Base-by-base conservation (phyloP, 2,329 filamentous ascomycete genomes). In the Pseudogymnoascus sp. region DNA sequence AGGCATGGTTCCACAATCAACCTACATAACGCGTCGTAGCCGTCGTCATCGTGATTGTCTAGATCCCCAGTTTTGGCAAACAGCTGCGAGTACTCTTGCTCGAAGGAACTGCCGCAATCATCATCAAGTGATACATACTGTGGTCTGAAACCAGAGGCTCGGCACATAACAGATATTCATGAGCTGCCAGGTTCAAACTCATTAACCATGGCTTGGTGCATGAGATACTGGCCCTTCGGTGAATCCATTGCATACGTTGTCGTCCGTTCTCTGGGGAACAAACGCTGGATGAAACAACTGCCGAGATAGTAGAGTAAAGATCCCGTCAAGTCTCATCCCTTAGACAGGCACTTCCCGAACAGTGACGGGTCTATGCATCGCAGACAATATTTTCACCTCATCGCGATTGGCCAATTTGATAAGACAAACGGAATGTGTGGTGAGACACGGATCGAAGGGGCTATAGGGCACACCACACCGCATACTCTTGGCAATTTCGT, bases 1-100 rank as follows among this genome's bases (percentile, higher is more conserved):
- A 66, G 21, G 61, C 65, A 66, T 63, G 37, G 63, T 44, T 66
- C 61, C 56, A 66, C 63, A 53, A 62, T 66, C 65, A 59, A 63
- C 25, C 46, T 40, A 63, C 59, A 65, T 53, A 66, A 63, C 59
- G 40, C 63, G 44, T 64, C 65, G 59, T 62, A 50, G 44, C 56
- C 65, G 14, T 66, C 65, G 28, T 65, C 65, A 65, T 46, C 63
- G 21, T 44, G 61, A 37, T 59, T 62, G 46, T 65, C 65, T 53
- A 63, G 60, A 34, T 56, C 28, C 25, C 50, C 50, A 42, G 59
- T 37, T 63, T 66, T 62, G 36, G 38, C 53, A n/a, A 66, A 61
- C 46, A 65, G 14, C 40, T 63, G 21, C 46, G 65, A 63, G 61
- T 63, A 65, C 40, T 64, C 63, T 42, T 14, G 14, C n/a, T 59